These are phyloP conservation scores for Cercospora sojina DNA, from an alignment of 2,329 filamentous ascomycete species.

Conservation along the genomic window DNA sequence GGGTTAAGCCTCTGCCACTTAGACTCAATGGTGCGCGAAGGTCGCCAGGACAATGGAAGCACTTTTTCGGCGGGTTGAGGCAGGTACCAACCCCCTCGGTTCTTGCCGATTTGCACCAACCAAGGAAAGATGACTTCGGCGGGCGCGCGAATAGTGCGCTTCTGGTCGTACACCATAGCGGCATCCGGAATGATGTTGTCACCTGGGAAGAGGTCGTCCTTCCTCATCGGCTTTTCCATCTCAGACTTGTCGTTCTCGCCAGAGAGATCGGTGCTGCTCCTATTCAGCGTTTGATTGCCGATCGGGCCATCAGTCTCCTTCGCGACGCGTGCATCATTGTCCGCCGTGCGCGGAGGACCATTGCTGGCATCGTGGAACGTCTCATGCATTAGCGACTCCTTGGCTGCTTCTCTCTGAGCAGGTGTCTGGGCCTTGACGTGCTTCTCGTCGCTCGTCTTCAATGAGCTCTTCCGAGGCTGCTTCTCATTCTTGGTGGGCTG, in stretches of 20 bases:
- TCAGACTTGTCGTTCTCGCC: constrained; percentile 8
- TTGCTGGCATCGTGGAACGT: constrained; percentile 10
- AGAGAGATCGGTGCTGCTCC: constrained; percentile 11
- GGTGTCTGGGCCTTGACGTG: constrained; percentile 1
- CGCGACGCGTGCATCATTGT: neutral
- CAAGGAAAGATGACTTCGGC: constrained; percentile 24
- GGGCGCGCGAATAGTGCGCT: constrained; percentile 18
- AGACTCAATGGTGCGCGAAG: constrained; percentile 20
- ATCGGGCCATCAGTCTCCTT: constrained; percentile 1
- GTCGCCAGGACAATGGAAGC: constrained; percentile 20
- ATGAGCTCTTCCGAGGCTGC: neutral
- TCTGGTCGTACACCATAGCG: constrained; percentile 28
- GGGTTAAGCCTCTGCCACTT: constrained; percentile 21
- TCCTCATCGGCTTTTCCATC: neutral
- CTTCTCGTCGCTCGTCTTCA: constrained; percentile 4
- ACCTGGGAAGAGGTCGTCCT: constrained; percentile 16
- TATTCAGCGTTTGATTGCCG: neutral
- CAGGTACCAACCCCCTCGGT: constrained; percentile 28
- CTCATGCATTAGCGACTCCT: constrained; percentile 13
- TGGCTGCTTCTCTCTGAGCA: constrained; percentile 10
- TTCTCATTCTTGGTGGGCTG: constrained; percentile 9
- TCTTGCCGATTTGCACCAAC: constrained; percentile 28
- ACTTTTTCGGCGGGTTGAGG: constrained; percentile 20
- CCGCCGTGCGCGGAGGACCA: neutral
- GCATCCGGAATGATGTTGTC: constrained; percentile 26